Conservation (phyloP, 192 early-diverging fungal genomes). For the Umbelopsis isabellina region DNA sequence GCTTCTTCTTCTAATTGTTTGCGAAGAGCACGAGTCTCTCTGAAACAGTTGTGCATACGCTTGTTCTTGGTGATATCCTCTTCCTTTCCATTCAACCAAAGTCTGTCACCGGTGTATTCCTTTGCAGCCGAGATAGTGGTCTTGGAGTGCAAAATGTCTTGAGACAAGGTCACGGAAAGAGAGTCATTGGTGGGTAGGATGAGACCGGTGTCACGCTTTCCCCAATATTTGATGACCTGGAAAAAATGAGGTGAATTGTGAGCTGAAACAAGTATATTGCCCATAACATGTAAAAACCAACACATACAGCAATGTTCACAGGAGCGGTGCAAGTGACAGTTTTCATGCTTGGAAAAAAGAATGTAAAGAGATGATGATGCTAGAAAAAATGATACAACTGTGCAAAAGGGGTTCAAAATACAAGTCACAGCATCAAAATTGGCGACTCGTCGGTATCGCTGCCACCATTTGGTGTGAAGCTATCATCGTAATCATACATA, state of each 20-base stretch:
- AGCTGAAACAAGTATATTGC: background rate
- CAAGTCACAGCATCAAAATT: slow-evolving; percentile 21
- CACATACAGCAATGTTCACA: slow-evolving; percentile 96
- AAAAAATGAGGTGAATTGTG: background rate
- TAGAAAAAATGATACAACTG: slow-evolving; percentile 13
- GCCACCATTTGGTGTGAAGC: slow-evolving; percentile 1
- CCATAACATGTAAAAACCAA: too few relatives aligned
- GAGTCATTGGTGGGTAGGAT: slow-evolving; percentile 98
- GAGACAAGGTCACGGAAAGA: slow-evolving; percentile 93
- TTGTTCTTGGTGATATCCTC: slow-evolving; percentile 80
- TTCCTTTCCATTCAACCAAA: slow-evolving; percentile 97
- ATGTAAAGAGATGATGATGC: slow-evolving; percentile 33
- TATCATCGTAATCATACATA: background rate
- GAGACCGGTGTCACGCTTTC: slow-evolving; percentile 88
- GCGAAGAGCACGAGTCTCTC: slow-evolving; percentile 75
- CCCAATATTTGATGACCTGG: slow-evolving; percentile 95
- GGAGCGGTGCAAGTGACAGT: slow-evolving; percentile 89
- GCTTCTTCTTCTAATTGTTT: slow-evolving; percentile 62
- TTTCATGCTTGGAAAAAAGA: slow-evolving; percentile 31
- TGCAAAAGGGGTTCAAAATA: background rate
- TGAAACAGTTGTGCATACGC: slow-evolving; percentile 84
- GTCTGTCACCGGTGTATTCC: slow-evolving; percentile 67
- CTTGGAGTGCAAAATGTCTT: slow-evolving; percentile 94
- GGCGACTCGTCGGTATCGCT: background rate
- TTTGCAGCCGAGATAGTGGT: slow-evolving; percentile 82